A percentile compares a stretch with the other conserved stretches of the same genome.
phyloP scores from a whole-genome alignment of 371 early-diverging fungal species.

The Apophysomyces variabilis region DNA sequence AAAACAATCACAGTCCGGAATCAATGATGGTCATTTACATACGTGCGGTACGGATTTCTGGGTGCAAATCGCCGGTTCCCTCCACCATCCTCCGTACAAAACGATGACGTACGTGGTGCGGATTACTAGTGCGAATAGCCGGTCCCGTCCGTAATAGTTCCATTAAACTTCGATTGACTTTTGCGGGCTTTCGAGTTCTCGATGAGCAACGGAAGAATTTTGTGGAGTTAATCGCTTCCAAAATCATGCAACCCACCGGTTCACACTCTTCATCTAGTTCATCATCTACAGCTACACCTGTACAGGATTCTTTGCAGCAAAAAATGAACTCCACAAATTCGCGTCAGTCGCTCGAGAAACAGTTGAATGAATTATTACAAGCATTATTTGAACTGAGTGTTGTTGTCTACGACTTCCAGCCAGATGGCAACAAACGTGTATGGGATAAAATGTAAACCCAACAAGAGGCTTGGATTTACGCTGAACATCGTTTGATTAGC shows the following conservation, averaged over 20 bases:
- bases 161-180: too few relatives aligned
- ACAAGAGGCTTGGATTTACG: neutral
- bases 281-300: conserved; percentile 23
- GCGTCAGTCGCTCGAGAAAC: conserved; percentile 56
- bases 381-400: conserved; percentile 68
- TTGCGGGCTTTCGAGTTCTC: neutral
- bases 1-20: too few relatives aligned
- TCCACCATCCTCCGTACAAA: too few relatives aligned
- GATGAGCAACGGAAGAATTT: conserved; percentile 1
- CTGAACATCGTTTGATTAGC: conserved; percentile 28
- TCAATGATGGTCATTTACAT: too few relatives aligned
- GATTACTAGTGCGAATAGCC: too few relatives aligned
- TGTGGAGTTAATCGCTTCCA: conserved; percentile 6
- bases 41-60: too few relatives aligned
- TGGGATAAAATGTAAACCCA: conserved; percentile 65
- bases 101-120: too few relatives aligned
- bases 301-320: conserved; percentile 8
- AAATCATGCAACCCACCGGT: conserved; percentile 25
- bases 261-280: conserved; percentile 28
- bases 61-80: neutral
- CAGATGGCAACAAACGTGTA: conserved; percentile 64
- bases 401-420: conserved; percentile 75
- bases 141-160: too few relatives aligned
- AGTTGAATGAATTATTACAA: conserved; percentile 64
- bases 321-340: conserved; percentile 17